These are phyloP conservation scores for Exophiala lecanii-corni DNA, from an alignment of 2,329 filamentous ascomycete species.

Conservation along the genomic window DNA sequence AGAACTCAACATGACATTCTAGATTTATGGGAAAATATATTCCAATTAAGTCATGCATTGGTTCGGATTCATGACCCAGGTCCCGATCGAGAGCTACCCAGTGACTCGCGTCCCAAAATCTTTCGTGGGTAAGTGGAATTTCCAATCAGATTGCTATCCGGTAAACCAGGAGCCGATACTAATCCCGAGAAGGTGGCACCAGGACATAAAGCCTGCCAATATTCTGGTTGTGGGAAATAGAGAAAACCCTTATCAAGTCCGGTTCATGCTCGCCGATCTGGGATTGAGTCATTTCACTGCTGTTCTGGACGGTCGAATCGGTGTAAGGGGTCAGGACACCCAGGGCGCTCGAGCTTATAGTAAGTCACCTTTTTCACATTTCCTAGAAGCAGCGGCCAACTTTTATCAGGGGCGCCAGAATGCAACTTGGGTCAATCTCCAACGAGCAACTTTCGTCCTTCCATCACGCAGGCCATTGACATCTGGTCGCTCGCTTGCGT, in stretches of 20 bases:
- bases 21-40: constrained; percentile 32
- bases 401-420: constrained; percentile 7
- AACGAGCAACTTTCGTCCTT: too few relatives aligned
- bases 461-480: too few relatives aligned
- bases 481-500: constrained; percentile 35
- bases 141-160: too few relatives aligned
- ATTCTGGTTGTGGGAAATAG: constrained; percentile 28
- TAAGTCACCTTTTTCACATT: too few relatives aligned
- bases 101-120: constrained; percentile 3
- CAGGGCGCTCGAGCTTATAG: too few relatives aligned
- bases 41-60: constrained; percentile 30
- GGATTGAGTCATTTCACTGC: constrained; percentile 27
- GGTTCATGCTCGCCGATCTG: constrained; percentile 32
- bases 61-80: constrained; percentile 24
- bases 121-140: constrained; percentile 21
- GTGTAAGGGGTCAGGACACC: too few relatives aligned
- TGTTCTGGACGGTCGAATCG: too few relatives aligned
- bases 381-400: too few relatives aligned
- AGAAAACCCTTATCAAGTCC: constrained; percentile 21
- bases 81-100: not conserved
- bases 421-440: too few relatives aligned
- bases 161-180: not conserved
- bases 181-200: constrained; percentile 28
- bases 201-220: constrained; percentile 32
- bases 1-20: constrained; percentile 28